Base-by-base conservation (phyloP, 2,329 filamentous ascomycete genomes). In the Ceratocystis papillata region DNA sequence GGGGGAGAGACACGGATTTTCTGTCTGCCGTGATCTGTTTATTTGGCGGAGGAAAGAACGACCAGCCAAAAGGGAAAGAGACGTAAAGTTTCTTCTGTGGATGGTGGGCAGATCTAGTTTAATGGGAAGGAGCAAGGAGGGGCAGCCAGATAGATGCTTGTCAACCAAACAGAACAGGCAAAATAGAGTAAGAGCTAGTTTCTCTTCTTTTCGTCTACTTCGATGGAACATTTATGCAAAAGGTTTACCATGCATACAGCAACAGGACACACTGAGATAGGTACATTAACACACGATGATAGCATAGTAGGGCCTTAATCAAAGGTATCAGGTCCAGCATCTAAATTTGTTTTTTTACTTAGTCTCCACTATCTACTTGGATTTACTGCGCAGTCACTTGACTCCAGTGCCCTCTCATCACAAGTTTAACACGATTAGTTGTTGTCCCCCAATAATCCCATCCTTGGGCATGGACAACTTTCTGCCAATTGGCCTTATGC, bases 71-170 rank as follows among this genome's bases (percentile, higher is more conserved):
- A 57, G 25, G 48, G 48, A 50, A 50, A 25, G 48, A 50, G 48
- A 20, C n/a, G 17, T 22, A 25, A 12, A 22, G 48, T 50, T 50
- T 50, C 48, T 50, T 10, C 48, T 12, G 48, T 50, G 48, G n/a
- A 50, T 20, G 48, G 53, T 25, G 30, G 53, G 53, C 22, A n/a
- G 10, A 17, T 33, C 5, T 20, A 28, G 53, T 57, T 57, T 57
- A 57, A 57, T 57, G 53, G 53, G 53, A 28, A 57, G 53, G 53
- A 57, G 53, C 53, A 57, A 57, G 53, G 53, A 57, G 22, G 28
- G 53, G 53, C 22, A 33, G 48, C 20, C 20, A 50, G 33, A 10
- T n/a, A 41, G 28, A 10, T 28, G 62, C 17, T n/a, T 12, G 30
- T 33, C 44, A 20, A 28, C 20, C 15, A 22, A 55, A 37, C 48